Evolutionary conservation across 257 asterid genomes (phyloP), one percentile per base, ranked within the genome.

Genomic region (Salvia splendens): DNA sequence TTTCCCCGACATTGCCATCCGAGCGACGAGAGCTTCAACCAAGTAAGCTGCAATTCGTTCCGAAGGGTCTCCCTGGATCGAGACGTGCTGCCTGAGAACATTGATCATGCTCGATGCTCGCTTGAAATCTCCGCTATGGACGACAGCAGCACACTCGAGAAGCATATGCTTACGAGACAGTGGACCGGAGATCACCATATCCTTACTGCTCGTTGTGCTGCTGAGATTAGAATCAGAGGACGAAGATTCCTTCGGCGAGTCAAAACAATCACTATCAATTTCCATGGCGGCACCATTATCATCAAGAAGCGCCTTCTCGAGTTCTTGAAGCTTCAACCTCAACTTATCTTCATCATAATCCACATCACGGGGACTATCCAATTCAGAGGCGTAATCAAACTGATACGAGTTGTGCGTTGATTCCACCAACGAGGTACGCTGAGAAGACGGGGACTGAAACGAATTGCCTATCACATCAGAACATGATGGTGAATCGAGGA

Each of bases 1-100:
- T 66, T 61, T 77, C 9, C 99, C 99, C 3, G 99, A 90, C 10
- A 80, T 65, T 15, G 90, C 96, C 75, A 93, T 79, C 14, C 97
- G 86, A 8, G 99, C 95, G 0, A 84, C 97, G 28, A 93, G 87
- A 5, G 99, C 97, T 78, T 93, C 99, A 0, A 93, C 97, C 96
- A 90, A 85, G 77, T 93, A 93, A 0, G 99, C 96, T 7, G 97
- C 96, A 50, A 89, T 83, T 61, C 97, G 78, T 66, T 83, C 95
- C 2, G 87, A 68, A 10, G 96, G 99, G 11, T 85, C 95, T 36
- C 97, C 97, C 56, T 86, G 86, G 71, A 93, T 93, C 1, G 99
- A 86, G 70, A 93, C 96, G 70, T 71, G 79, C 47, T 84, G 87
- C 11, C 97, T 81, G 65, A 93, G 92, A 74, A 76, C 70, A 17